Base-by-base conservation (phyloP, 106 monocot species). In the Allium cepa region DNA sequence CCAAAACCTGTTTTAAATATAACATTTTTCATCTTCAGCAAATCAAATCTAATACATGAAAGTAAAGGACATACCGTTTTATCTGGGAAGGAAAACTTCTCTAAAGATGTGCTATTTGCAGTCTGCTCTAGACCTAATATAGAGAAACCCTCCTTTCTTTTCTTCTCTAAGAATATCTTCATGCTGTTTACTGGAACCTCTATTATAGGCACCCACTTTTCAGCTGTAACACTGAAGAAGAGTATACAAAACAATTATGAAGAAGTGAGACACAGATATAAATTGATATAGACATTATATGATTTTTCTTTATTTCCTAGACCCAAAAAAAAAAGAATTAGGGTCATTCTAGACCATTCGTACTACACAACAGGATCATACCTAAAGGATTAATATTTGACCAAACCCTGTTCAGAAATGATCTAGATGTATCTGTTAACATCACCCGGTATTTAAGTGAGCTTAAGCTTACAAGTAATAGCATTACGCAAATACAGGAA, bases 101-200 rank as follows among this genome's bases (percentile, higher is more conserved):
- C 91, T 9, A 95, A 85, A 9, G 83, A 73, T 7, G 58, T 86
- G 72, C 91, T 95, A 26, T 95, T 88, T 52, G 95, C 85, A 53
- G 91, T 95, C 70, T 95, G 95, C 79, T 95, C 95, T 63, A 91
- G 60, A 63, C 95, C 95, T 48, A 95, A 56, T 48, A 95, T 79
- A 50, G 95, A 85, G 73, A 83, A 95, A 17, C 91, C 88, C 48
- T 95, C 91, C 17, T 16, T 59, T 72, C 81, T 91, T 73, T 95
- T 95, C 76, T 83, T 88, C 66, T 88, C 81, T 69, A 95, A 67
- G 71, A 86, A 95, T 62, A 53, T 63, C 63, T 91, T 88, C 48
- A 91, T 66, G 66, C 75, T 86, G 71, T 36, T 69, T 9, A 95
- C 88, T 62, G 95, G 85, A 69, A 95, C 95, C 76, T 95, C 95